phyloP scores from a whole-genome alignment of 192 early-diverging fungal genomes.

The Coemansia sp. region DNA sequence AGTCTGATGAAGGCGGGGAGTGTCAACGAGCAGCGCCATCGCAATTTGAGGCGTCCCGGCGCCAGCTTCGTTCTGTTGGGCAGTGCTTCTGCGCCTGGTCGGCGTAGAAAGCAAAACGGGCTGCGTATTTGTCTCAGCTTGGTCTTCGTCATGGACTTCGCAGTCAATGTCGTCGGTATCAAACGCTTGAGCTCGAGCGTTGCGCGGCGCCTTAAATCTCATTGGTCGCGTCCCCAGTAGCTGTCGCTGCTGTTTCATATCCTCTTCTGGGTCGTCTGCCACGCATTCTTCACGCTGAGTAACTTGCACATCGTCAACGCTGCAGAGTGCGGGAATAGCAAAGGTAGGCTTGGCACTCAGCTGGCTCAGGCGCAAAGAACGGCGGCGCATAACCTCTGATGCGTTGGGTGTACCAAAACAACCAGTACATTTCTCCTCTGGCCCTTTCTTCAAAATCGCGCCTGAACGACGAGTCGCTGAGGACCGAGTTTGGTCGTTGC shows the following conservation, averaged over 20 bases:
- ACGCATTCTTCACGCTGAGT: neutral
- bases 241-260: slow-evolving; percentile 8
- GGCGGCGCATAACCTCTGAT: no score
- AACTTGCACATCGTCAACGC: no score
- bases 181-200: slow-evolving; percentile 35
- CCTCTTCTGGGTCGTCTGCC: neutral
- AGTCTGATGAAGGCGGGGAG: neutral
- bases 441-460: no score
- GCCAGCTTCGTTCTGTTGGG: neutral
- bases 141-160: neutral
- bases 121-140: neutral
- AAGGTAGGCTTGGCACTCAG: no score
- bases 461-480: no score
- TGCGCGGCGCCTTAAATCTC: slow-evolving; percentile 42
- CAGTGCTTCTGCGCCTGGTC: neutral
- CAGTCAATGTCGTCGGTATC: slow-evolving; percentile 32
- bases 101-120: neutral
- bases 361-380: neutral
- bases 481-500: no score
- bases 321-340: no score
- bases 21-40: neutral
- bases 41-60: neutral
- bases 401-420: no score
- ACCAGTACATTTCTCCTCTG: no score
- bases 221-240: slow-evolving; percentile 29